Evolutionary conservation across 345 rosid genomes (phyloP), one percentile per base, ranked within the genome.

Genomic region (Litchi chinensis): DNA sequence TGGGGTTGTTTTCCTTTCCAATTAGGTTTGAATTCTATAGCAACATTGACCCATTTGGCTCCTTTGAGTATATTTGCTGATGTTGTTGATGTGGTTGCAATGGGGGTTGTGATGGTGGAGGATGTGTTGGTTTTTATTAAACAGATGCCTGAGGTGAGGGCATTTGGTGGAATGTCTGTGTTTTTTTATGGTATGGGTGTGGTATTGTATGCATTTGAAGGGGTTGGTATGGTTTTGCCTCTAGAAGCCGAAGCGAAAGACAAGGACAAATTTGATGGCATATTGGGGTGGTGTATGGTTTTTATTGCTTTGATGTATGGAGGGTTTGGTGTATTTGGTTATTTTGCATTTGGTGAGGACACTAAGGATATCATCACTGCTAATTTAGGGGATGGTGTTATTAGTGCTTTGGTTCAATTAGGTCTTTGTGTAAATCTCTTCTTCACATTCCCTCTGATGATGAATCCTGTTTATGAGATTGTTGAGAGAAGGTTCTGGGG

Each of bases 51-150:
- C 74, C 93, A 93, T 82, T 76, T 92, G 84, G 98, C 98, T 7
- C 98, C 98, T 41, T 77, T 93, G 76, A 95, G 98, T 81, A 93
- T 95, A 12, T 92, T 95, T 76, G 97, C 98, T n/a, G 98, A 95
- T 79, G 62, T 93, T 43, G 90, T 93, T 65, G 98, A 93, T 84
- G 85, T 93, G 8, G 94, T 82, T 22, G 93, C 98, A 4, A 92
- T 90, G 93, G 93, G 82, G 13, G 89, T 92, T 19, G 97, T 91
- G 6, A 78, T 95, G 75, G 85, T 86, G 0, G 87, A 95, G 82
- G 97, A 92, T 68, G 67, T 87, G 24, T 21, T 84, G 28, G 83
- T 87, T 18, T 79, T 86, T 43, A 4, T 87, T 40, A 83, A 78
- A 75, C 82, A 83, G 18, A 89, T 84, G 78, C 91, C 80, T 0